Evolutionary conservation across 345 rosid genomes (phyloP).

Genomic region (Gossypium australe): DNA sequence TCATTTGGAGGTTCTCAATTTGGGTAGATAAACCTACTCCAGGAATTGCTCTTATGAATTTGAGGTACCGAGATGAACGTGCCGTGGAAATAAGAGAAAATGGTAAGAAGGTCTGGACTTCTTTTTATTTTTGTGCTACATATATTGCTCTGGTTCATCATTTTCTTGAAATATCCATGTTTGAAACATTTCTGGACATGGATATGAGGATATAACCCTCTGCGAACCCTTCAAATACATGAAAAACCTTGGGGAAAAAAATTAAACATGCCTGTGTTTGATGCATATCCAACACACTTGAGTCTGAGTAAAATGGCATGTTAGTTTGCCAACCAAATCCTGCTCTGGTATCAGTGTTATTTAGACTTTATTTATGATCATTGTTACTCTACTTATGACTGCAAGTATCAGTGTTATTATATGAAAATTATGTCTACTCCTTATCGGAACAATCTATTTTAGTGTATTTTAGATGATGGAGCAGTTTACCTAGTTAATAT

Average conservation of each 20-base stretch:
- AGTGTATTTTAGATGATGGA: neutral
- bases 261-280: neutral
- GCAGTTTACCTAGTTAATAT: neutral
- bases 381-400: neutral
- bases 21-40: conserved; percentile 99
- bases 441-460: neutral
- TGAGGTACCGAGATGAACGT: conserved; percentile 88
- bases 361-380: neutral
- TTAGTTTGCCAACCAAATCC: neutral
- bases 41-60: conserved; percentile 90
- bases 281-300: neutral
- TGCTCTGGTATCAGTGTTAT: neutral
- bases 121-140: conserved; percentile 16
- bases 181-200: neutral
- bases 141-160: neutral
- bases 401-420: neutral
- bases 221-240: neutral
- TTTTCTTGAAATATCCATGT: neutral
- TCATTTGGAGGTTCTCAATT: conserved; percentile 98
- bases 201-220: neutral
- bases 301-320: neutral
- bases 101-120: conserved; percentile 34
- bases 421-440: neutral
- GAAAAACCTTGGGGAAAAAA: neutral
- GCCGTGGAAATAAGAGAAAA: conserved; percentile 40